These are phyloP conservation scores for Mesembryanthemum crystallinum DNA, from an alignment of 148 eudicot species.

Conservation along the genomic window DNA sequence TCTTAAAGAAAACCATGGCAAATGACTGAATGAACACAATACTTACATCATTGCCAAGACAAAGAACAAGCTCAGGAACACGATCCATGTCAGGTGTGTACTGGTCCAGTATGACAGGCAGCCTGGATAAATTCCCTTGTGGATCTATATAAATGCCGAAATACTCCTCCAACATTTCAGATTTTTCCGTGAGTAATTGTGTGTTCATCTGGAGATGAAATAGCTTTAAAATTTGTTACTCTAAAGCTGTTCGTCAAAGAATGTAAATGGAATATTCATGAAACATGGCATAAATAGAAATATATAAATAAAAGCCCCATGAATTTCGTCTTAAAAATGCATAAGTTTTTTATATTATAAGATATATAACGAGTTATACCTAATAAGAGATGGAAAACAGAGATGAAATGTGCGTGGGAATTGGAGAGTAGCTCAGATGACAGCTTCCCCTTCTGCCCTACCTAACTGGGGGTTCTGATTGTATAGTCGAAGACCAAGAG, in stretches of 20 bases:
- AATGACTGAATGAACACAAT: conserved; percentile 20
- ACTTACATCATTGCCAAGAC: conserved; percentile 93
- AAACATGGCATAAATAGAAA: neutral
- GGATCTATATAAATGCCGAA: conserved; percentile 72
- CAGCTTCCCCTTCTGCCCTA: neutral
- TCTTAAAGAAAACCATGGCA: neutral
- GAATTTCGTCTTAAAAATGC: conserved; percentile 4
- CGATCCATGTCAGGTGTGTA: conserved; percentile 98
- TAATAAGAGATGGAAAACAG: neutral
- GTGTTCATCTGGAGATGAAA: conserved; percentile 50
- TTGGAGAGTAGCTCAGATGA: neutral
- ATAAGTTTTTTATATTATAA: neutral
- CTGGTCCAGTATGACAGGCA: conserved; percentile 91
- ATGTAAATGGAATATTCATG: neutral
- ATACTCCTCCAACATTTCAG: conserved; percentile 87
- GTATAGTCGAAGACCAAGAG: too few relatives aligned
- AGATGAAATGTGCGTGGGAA: neutral
- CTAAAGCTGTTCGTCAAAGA: neutral
- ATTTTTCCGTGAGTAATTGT: conserved; percentile 50
- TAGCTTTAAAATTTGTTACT: neutral
- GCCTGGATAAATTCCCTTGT: conserved; percentile 73
- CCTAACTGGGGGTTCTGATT: neutral
- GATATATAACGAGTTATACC: neutral
- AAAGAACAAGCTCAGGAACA: conserved; percentile 81
- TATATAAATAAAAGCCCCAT: neutral